Evolutionary conservation across 1,284 basidiomycete genomes (phyloP), one percentile per base, ranked within the genome.

Genomic region (Ganoderma sinense): DNA sequence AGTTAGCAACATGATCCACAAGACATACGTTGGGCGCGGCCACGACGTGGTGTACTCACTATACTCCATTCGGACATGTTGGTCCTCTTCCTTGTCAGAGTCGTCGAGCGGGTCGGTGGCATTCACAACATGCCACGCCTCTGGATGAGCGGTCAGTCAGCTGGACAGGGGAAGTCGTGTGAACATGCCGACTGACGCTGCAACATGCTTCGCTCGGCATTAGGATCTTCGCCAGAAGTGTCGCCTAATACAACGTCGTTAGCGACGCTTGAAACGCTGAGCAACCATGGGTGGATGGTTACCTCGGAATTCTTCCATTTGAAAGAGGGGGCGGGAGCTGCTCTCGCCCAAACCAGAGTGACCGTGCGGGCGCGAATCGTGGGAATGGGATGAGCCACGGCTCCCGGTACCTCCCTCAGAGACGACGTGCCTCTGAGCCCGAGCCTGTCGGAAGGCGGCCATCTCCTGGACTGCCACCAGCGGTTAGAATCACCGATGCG

Each of bases 71-170:
- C 87, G 84, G 65, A 86, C 83, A 72, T 91, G 84, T 69, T 91
- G 89, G 71, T 93, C 90, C 64, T 84, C 80, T 75, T 94, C 92
- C 65, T 91, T 89, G 74, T 94, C 92, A 10, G 92, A 94, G 80
- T 93, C 91, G 18, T 82, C 82, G 16, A 94, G 81, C 13, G 92
- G 89, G 75, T 94, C 91, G 48, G 84, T 85, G 41, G 85, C 87
- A 53, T 84, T 85, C 43, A 89, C 84, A 55, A 88, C 82, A 75
- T 91, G 87, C 91, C 91, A 93, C 14, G 92, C 90, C 69, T 93
- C 92, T 94, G 69, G 0, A 78, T 59, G 33, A 62, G 48, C 65
- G 64, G 18, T 16, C 26, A 8, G 68, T 71, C 36, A 18, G 23
- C 33, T 43, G 59, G 51, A 71, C 69, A 14, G 60, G 41, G 33